phyloP scores from a whole-genome alignment of 495 filamentous ascomycete species.

The Bombardia bombarda region DNA sequence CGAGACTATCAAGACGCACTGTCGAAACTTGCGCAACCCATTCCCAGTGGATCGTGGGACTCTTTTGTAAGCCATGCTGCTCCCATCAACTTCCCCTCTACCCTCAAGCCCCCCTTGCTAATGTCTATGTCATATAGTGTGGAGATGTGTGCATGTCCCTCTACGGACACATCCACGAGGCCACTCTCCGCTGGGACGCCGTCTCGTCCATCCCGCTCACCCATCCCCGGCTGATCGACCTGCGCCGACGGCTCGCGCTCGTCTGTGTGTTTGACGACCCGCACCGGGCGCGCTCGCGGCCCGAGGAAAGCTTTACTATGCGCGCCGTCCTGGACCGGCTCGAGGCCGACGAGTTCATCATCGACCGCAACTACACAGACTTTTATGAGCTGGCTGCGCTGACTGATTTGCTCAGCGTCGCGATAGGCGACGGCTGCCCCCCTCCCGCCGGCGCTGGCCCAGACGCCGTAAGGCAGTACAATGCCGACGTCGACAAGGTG shows the following conservation, averaged over 20 bases:
- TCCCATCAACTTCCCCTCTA: not conserved
- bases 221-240: conserved; percentile 45
- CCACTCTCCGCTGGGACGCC: conserved; percentile 40
- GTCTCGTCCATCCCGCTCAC: conserved; percentile 53
- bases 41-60: conserved; percentile 17
- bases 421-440: conserved; percentile 53
- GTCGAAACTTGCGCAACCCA: conserved; percentile 2
- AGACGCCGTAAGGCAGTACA: conserved; percentile 45
- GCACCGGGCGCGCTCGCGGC: conserved; percentile 33
- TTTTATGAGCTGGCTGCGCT: conserved; percentile 58
- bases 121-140: conserved; percentile 29
- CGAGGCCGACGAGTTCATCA: conserved; percentile 31
- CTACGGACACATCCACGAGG: conserved; percentile 39
- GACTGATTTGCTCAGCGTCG: conserved; percentile 61
- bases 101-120: not conserved
- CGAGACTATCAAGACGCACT: conserved; percentile 19
- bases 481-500: conserved; percentile 60
- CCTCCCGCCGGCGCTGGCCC: conserved; percentile 24
- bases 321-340: conserved; percentile 44
- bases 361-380: conserved; percentile 44
- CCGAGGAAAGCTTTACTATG: conserved; percentile 43
- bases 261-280: conserved; percentile 55
- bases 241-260: conserved; percentile 67
- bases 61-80: conserved; percentile 5
- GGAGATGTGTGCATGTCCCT: conserved; percentile 45